Conservation (phyloP, 768 basidiomycete genomes). For the Cystofilobasidium macerans region DNA sequence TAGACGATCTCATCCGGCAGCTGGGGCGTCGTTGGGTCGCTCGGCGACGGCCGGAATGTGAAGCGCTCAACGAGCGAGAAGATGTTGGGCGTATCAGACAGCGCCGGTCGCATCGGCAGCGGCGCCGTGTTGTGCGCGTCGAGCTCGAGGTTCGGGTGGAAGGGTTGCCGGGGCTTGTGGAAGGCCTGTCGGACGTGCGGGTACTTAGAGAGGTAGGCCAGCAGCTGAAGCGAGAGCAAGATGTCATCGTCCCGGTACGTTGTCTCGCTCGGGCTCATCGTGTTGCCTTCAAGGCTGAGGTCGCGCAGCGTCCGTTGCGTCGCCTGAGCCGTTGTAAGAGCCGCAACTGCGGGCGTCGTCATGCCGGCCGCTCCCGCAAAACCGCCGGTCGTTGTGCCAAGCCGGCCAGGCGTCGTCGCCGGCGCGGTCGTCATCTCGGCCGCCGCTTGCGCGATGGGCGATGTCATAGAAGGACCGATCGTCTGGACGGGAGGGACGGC, state of each 20-base stretch:
- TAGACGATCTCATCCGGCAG: conserved; percentile 86
- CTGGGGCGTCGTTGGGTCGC: conserved; percentile 59
- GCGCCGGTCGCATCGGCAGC: conserved; percentile 35
- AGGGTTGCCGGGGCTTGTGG: conserved; percentile 54
- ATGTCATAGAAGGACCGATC: background rate
- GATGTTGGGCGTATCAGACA: conserved; percentile 58
- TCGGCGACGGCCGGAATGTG: conserved; percentile 81
- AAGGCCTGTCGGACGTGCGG: conserved; percentile 94
- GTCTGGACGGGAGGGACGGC: conserved; percentile 25
- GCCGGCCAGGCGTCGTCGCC: conserved; percentile 3
- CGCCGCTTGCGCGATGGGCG: background rate
- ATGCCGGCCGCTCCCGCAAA: background rate
- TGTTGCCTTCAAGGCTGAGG: conserved; percentile 22
- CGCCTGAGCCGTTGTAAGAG: conserved; percentile 26
- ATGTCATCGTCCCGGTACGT: conserved; percentile 87
- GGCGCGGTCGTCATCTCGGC: conserved; percentile 4
- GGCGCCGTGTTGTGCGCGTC: conserved; percentile 24
- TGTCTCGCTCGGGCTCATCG: conserved; percentile 31
- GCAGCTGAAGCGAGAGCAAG: conserved; percentile 72
- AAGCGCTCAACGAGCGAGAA: conserved; percentile 94
- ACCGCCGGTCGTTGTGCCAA: background rate
- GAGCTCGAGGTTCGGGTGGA: conserved; percentile 36
- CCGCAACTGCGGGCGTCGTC: conserved; percentile 15
- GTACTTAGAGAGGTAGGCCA: conserved; percentile 95
- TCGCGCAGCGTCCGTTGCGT: conserved; percentile 26